phyloP scores from a whole-genome alignment of 768 basidiomycete species.

The Arthromyces matolae region DNA sequence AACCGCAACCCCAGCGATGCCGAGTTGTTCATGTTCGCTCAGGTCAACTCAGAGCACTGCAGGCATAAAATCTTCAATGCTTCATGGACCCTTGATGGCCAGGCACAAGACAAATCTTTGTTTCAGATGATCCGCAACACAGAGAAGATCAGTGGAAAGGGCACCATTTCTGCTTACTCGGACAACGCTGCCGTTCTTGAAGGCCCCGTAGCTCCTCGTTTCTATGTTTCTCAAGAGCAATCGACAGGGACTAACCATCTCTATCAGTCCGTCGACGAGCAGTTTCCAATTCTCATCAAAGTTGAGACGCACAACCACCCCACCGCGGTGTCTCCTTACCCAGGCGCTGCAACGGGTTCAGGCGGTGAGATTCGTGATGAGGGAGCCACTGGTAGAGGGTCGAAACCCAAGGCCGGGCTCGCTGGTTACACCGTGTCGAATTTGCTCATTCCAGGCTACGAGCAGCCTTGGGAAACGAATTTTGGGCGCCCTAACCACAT shows the following conservation, averaged over 20 bases:
- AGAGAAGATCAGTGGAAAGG: slow-evolving; percentile 65
- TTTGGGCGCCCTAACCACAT: slow-evolving; percentile 90
- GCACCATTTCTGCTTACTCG: slow-evolving; percentile 95
- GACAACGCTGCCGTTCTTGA: slow-evolving; percentile 96
- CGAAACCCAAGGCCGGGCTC: slow-evolving; percentile 94
- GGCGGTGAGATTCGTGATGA: slow-evolving; percentile 99
- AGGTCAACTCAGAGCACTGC: slow-evolving; percentile 99
- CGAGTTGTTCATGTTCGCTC: slow-evolving; percentile 99
- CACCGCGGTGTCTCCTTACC: slow-evolving; percentile 96
- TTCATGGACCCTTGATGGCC: slow-evolving; percentile 84
- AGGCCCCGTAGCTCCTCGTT: slow-evolving; percentile 72
- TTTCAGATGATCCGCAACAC: slow-evolving; percentile 99
- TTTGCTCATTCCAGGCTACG: slow-evolving; percentile 85
- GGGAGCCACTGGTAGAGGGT: slow-evolving; percentile 92
- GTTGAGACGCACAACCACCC: slow-evolving; percentile 99
- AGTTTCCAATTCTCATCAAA: slow-evolving; percentile 89
- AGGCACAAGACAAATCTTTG: slow-evolving; percentile 62
- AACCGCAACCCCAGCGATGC: slow-evolving; percentile 91
- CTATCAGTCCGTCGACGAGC: slow-evolving; percentile 61
- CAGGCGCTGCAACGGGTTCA: slow-evolving; percentile 97
- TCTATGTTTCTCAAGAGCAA: slow-evolving; percentile 45
- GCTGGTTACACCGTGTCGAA: slow-evolving; percentile 93
- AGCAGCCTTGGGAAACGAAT: slow-evolving; percentile 95
- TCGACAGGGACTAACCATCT: slow-evolving; percentile 28
- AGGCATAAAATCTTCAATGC: slow-evolving; percentile 99